phyloP scores from a whole-genome alignment of 2,329 filamentous ascomycete genomes.

The Aspergillus glaucus region DNA sequence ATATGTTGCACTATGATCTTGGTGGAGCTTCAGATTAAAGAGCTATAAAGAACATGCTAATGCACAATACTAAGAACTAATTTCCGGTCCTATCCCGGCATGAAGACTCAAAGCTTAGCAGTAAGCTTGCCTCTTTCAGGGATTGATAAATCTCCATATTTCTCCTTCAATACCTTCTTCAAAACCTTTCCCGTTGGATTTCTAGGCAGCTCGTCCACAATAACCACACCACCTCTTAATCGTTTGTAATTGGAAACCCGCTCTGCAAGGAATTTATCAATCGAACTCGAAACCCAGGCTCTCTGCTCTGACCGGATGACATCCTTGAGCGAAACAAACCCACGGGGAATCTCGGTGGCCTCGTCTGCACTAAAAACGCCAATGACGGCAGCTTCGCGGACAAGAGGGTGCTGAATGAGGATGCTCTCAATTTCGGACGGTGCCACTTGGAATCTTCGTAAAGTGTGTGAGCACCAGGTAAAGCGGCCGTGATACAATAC shows the following conservation, averaged over 20 bases:
- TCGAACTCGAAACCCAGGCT: neutral
- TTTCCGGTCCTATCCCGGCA: neutral
- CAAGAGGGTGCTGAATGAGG: slow-evolving; percentile 28
- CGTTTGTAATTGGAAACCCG: slow-evolving; percentile 12
- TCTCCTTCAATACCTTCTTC: neutral
- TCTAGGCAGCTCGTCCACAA: slow-evolving; percentile 11
- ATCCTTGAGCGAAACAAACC: slow-evolving; percentile 2
- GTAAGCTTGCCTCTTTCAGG: neutral
- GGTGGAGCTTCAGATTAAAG: neutral
- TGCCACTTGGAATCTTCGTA: slow-evolving; percentile 26
- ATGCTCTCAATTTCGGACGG: slow-evolving; percentile 36
- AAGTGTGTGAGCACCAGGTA: neutral
- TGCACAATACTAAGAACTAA: too few relatives aligned
- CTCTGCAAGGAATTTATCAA: slow-evolving; percentile 5
- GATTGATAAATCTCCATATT: neutral
- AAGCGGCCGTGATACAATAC: neutral
- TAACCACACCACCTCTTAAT: slow-evolving; percentile 9
- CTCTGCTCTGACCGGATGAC: neutral
- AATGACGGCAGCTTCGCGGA: slow-evolving; percentile 35
- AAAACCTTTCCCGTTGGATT: slow-evolving; percentile 14
- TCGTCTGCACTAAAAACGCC: slow-evolving; percentile 22
- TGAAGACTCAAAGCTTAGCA: neutral
- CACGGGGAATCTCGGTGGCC: slow-evolving; percentile 5
- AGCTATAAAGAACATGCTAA: neutral
- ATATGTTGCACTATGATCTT: neutral